Percentiles rank a stretch among this genome's conserved stretches.
phyloP scores from a whole-genome alignment of 768 basidiomycete species.

The Auriscalpium vulgare region DNA sequence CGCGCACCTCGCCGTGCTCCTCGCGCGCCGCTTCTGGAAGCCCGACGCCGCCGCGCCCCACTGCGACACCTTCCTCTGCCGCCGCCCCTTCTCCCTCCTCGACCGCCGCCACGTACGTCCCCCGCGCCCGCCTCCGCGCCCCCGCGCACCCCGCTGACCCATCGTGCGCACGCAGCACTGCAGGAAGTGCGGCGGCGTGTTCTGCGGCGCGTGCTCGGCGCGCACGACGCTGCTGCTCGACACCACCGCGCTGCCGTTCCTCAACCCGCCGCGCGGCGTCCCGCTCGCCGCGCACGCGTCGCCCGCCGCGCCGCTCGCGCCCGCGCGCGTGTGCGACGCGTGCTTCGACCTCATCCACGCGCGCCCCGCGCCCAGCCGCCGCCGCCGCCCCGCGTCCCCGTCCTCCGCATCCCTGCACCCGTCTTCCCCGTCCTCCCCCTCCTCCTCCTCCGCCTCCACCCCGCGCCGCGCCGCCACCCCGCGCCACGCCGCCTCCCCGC shows the following conservation, averaged over 20 bases:
- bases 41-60: slow-evolving; percentile 50
- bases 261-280: slow-evolving; percentile 61
- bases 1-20: slow-evolving; percentile 73
- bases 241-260: slow-evolving; percentile 59
- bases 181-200: slow-evolving; percentile 77
- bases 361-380: slow-evolving; percentile 38
- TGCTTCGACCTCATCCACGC: slow-evolving; percentile 73
- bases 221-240: slow-evolving; percentile 61
- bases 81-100: slow-evolving; percentile 52
- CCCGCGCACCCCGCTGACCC: too few relatives aligned
- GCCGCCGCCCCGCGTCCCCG: slow-evolving; percentile 15
- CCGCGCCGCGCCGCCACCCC: too few relatives aligned
- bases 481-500: slow-evolving; percentile 6
- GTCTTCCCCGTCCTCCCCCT: slow-evolving; percentile 12
- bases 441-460: slow-evolving; percentile 23
- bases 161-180: slow-evolving; percentile 83
- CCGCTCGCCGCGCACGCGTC: slow-evolving; percentile 51
- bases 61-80: slow-evolving; percentile 74
- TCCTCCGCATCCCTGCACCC: slow-evolving; percentile 18
- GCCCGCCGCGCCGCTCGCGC: slow-evolving; percentile 46
- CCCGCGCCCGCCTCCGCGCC: slow-evolving; percentile 29
- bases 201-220: slow-evolving; percentile 55
- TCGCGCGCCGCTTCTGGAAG: slow-evolving; percentile 71
- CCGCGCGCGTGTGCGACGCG: slow-evolving; percentile 66
- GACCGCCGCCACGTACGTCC: slow-evolving; percentile 67